Base-by-base conservation (phyloP, 352 stramenopile genomes). In the Phytophthora multivora region DNA sequence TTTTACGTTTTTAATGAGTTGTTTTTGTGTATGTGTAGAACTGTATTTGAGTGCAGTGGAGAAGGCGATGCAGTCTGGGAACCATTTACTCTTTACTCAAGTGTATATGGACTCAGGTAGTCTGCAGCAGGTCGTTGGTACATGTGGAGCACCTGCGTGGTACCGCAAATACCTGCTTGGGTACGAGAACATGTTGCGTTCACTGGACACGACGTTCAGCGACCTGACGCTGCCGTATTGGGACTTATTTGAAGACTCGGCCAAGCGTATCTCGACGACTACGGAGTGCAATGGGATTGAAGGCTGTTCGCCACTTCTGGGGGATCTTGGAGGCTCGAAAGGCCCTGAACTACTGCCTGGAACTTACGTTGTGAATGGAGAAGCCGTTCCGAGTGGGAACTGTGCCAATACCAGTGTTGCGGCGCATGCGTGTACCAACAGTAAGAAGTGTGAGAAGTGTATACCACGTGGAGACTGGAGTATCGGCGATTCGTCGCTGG, bases 171-270 rank as follows among this genome's bases (percentile, higher is more conserved):
- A 73, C 35, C 51, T 91, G 33, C 60, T 86, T 19, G 82, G 69
- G 3, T 91, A 89, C 47, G 82, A 89, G 60, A 89, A 71, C 63
- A 91, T 91, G 82, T 61, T 91, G 39, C 79, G 77, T 9, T 77
- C 68, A 30, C 63, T 86, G 40, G 75, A 78, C 47, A 10, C 56
- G 3, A 59, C 54, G 5, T 90, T 75, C 43, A 68, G 56, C 9
- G 59, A 79, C 41, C 36, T 91, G 46, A 89, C 82, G 15, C 56
- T 91, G 31, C 80, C 82, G 12, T 91, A 86, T 49, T 91, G 80
- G 80, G 64, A 89, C 45, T 56, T 85, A 16, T 88, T 88, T 35
- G 73, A 85, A 35, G 78, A 88, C 45, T 64, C 75, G 10, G 71
- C 75, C 47, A 88, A 83, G 49, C 75, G 76, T 18, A 59, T 83